These are phyloP conservation scores for Phalaenopsis aphrodite DNA, from an alignment of 106 monocot genomes.

Conservation along the genomic window DNA sequence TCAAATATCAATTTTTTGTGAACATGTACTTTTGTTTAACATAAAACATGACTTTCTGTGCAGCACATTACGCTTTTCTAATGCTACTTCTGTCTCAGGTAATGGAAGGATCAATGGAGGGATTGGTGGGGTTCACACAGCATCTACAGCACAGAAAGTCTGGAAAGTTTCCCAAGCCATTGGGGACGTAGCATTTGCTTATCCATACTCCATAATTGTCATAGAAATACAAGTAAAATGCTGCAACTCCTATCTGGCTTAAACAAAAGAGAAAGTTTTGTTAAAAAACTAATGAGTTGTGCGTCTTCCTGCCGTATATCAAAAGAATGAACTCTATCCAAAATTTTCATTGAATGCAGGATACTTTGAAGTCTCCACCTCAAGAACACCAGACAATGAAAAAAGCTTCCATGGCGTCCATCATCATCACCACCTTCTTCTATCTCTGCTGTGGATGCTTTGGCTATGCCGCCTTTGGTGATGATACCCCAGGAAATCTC, in stretches of 20 bases:
- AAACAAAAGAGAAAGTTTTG: background rate
- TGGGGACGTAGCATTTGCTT: constrained; percentile 85
- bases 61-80: background rate
- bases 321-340: background rate
- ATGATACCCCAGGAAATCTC: constrained; percentile 81
- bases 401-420: constrained; percentile 54
- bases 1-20: background rate
- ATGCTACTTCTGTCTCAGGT: constrained; percentile 16
- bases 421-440: constrained; percentile 77
- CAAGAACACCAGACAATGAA: constrained; percentile 80
- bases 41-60: background rate
- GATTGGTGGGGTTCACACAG: constrained; percentile 41
- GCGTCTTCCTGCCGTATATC: background rate
- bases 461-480: constrained; percentile 90
- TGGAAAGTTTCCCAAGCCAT: constrained; percentile 76
- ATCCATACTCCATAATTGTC: constrained; percentile 64
- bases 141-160: constrained; percentile 44
- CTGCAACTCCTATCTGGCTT: background rate
- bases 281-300: background rate
- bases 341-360: constrained; percentile 21
- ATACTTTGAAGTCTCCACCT: constrained; percentile 83
- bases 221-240: constrained; percentile 69
- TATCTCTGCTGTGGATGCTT: constrained; percentile 91
- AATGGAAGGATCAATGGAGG: constrained; percentile 61
- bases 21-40: background rate